Evolutionary conservation across 805 yeast species (phyloP).

Genomic region (Teunomyces gatunensis): DNA sequence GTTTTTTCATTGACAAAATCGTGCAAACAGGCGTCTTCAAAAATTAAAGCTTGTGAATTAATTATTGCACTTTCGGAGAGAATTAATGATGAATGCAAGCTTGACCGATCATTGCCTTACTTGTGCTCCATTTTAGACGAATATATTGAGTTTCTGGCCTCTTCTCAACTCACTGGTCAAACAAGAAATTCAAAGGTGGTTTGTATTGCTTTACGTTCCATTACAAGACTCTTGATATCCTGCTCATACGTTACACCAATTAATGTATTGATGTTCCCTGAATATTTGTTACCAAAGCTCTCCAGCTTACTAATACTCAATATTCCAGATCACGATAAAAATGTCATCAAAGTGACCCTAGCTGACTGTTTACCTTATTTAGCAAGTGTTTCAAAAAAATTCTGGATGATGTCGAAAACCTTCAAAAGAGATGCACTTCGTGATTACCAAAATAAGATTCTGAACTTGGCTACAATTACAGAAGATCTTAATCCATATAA

Average conservation of each 20-base stretch:
- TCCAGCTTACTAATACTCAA: constrained; percentile 21
- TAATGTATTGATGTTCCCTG: constrained; percentile 75
- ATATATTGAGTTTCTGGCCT: constrained; percentile 16
- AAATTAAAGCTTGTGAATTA: constrained; percentile 71
- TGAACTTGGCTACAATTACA: neutral
- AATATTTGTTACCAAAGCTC: constrained; percentile 75
- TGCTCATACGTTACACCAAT: constrained; percentile 68
- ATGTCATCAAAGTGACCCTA: constrained; percentile 52
- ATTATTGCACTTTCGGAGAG: constrained; percentile 73
- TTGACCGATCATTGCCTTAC: constrained; percentile 84
- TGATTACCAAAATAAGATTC: neutral
- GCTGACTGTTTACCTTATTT: constrained; percentile 73
- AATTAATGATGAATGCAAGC: constrained; percentile 75
- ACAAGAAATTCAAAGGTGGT: constrained; percentile 55
- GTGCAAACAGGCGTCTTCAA: constrained; percentile 55
- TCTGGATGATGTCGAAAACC: constrained; percentile 59
- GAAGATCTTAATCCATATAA: constrained; percentile 16
- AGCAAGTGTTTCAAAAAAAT: constrained; percentile 61
- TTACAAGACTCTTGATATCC: constrained; percentile 65
- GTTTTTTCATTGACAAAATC: constrained; percentile 61
- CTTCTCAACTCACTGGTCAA: neutral
- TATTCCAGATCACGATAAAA: constrained; percentile 27
- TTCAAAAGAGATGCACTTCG: constrained; percentile 29
- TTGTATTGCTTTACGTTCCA: constrained; percentile 57
- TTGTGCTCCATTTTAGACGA: constrained; percentile 73